Percentiles rank a stretch among this genome's conserved stretches.
Evolutionary conservation across 768 basidiomycete species (phyloP).

Genomic region (Trametes sanguinea): DNA sequence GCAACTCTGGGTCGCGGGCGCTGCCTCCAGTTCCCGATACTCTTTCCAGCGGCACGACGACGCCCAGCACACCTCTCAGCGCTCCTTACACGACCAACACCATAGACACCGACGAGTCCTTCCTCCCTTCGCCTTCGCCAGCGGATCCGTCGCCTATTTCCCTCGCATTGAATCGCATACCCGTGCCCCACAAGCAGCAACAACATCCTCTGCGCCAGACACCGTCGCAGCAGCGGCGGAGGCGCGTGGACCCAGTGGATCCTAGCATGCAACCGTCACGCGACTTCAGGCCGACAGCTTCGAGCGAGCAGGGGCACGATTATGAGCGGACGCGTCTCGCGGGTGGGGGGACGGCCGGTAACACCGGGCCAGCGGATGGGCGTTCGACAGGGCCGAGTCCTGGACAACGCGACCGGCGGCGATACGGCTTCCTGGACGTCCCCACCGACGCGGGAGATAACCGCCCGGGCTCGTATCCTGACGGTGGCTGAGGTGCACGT

Average conservation of each 20-base stretch:
- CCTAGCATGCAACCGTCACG: constrained; percentile 13
- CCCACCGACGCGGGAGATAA: constrained; percentile 14
- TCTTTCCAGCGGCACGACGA: not conserved
- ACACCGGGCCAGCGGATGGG: not conserved
- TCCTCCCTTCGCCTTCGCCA: constrained; percentile 13
- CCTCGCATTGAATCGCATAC: not conserved
- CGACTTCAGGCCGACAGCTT: not conserved
- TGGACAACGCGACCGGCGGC: constrained; percentile 1
- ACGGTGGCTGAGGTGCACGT: not conserved
- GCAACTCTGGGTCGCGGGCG: not conserved
- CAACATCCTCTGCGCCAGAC: not conserved
- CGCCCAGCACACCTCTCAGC: not conserved
- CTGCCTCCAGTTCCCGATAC: not conserved
- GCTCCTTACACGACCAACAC: constrained; percentile 3
- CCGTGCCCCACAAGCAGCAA: not conserved
- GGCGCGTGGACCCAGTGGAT: constrained; percentile 20
- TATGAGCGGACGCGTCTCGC: not conserved
- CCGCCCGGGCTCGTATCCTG: constrained; percentile 13
- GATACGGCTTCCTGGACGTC: constrained; percentile 17
- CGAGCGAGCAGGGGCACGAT: not conserved
- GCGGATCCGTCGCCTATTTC: constrained; percentile 9
- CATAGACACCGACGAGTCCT: constrained; percentile 12
- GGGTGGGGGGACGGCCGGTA: not conserved
- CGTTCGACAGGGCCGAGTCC: not conserved
- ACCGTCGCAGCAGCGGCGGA: not conserved